Evolutionary conservation across 2,329 filamentous ascomycete genomes (phyloP), one percentile per base, ranked within the genome.

Genomic region (Parastagonospora avenae): DNA sequence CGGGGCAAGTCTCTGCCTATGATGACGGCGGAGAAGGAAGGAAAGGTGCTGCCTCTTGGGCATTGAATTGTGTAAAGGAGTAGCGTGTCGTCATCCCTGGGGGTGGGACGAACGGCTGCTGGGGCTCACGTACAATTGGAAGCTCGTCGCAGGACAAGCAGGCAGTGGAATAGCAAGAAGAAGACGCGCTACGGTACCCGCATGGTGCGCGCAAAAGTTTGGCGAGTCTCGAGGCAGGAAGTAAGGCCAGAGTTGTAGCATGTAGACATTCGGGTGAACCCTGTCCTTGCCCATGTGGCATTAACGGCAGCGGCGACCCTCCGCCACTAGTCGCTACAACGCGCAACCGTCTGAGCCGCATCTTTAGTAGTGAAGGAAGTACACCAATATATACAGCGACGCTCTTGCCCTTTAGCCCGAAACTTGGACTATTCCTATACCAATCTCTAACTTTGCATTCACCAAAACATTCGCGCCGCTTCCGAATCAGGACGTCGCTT

Each of bases 11-110:
- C 19, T 24, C 19, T 24, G 5, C 19, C 19, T 5, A 24, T 3
- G 19, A 24, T 24, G 19, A 3, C 5, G 5, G 19, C 3, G 19
- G 19, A 5, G 19, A 24, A 24, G 19, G 19, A 24, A 24, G 39
- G 46, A 55, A 44, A 42, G 12, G 52, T 40, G 47, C 31, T 29
- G 14, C 19, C 8, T 31, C 28, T 37, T 32, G 33, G 35, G 28
- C 33, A 42, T 47, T 31, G 42, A 28, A 45, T 37, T 12, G 48
- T 42, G 50, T 49, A 54, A 37, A 46, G 37, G 42, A 50, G 44
- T 36, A 44, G 42, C 42, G 42, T 44, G 42, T 33, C 42, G 42
- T 44, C 42, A 36, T 44, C 15, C 31, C 30, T 14, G 30, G 42
- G 15, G 10, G 15, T 15, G 11, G 19, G 19, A 36, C 16, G 42